Percentiles rank a stretch among this genome's conserved stretches.
These are phyloP conservation scores for Petunia axillaris DNA, from an alignment of 257 asterid genomes.

Conservation along the genomic window DNA sequence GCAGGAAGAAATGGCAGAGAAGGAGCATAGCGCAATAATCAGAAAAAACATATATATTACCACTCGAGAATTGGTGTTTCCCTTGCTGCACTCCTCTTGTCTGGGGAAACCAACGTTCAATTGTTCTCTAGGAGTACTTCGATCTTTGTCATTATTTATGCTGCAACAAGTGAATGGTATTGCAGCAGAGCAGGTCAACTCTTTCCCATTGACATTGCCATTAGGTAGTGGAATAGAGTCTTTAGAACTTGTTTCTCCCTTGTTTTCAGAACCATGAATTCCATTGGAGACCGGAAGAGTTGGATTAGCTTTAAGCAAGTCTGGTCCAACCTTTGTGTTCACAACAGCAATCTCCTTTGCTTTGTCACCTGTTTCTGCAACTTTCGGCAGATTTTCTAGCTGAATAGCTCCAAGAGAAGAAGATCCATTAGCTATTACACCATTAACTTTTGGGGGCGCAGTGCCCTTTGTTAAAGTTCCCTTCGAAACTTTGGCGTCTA, in stretches of 20 bases:
- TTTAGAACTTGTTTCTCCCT: background rate
- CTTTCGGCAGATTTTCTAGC: conserved; percentile 30
- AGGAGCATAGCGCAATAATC: conserved; percentile 4
- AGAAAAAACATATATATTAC: conserved; percentile 37
- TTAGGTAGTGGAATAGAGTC: conserved; percentile 32
- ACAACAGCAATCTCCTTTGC: conserved; percentile 31
- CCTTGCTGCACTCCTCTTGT: conserved; percentile 33
- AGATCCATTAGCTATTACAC: conserved; percentile 31
- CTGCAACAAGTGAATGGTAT: conserved; percentile 29
- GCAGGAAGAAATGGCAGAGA: background rate
- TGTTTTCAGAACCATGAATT: conserved; percentile 29
- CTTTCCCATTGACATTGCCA: conserved; percentile 35
- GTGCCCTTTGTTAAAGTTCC: conserved; percentile 36
- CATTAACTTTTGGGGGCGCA: conserved; percentile 32
- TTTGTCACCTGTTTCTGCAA: conserved; percentile 37
- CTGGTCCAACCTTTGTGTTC: conserved; percentile 29
- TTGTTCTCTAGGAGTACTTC: background rate
- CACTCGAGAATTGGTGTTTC: conserved; percentile 36
- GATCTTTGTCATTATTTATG: conserved; percentile 26
- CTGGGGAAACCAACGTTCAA: conserved; percentile 28
- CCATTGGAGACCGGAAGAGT: conserved; percentile 36
- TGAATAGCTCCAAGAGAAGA: conserved; percentile 31
- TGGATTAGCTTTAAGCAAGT: conserved; percentile 31
- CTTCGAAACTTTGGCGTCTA: conserved; percentile 27
- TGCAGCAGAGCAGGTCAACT: conserved; percentile 31